Conservation (phyloP, 768 basidiomycete genomes). For the Gelatoporia subvermispora region DNA sequence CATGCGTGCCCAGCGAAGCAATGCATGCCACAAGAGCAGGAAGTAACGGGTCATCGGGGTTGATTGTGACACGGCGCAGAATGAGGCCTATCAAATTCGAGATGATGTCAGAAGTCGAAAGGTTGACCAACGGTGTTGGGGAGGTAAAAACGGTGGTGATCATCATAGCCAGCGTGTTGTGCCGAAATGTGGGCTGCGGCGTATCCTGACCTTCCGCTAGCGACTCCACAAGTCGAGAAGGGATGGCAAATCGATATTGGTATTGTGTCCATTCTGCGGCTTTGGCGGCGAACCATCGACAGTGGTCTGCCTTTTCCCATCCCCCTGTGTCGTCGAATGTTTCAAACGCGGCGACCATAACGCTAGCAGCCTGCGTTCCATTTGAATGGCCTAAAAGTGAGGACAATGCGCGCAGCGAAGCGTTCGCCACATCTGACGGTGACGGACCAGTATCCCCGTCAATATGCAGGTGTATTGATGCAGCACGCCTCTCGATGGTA, state of each 20-base stretch:
- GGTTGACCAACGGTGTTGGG: constrained; percentile 76
- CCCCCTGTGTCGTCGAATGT: constrained; percentile 54
- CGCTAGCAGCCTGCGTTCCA: constrained; percentile 63
- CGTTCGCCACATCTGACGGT: constrained; percentile 65
- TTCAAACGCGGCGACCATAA: constrained; percentile 71
- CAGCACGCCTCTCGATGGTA: constrained; percentile 73
- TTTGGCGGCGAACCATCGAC: constrained; percentile 76
- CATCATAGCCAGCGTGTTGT: constrained; percentile 69
- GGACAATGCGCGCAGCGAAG: constrained; percentile 66
- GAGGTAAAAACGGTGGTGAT: constrained; percentile 79
- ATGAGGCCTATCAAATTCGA: constrained; percentile 73
- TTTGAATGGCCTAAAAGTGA: constrained; percentile 73
- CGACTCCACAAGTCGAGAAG: constrained; percentile 77
- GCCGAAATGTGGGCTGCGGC: constrained; percentile 41
- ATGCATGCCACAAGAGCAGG: constrained; percentile 70
- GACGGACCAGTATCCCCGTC: constrained; percentile 87
- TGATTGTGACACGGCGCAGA: constrained; percentile 60
- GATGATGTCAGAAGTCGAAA: constrained; percentile 87
- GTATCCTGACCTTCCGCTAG: constrained; percentile 61
- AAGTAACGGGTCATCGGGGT: constrained; percentile 61
- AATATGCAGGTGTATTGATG: constrained; percentile 84
- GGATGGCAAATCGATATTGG: constrained; percentile 88
- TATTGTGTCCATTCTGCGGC: constrained; percentile 87
- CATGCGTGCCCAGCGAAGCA: constrained; percentile 80
- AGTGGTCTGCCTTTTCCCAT: constrained; percentile 70